Evolutionary conservation across 331 rosid species (phyloP).

Genomic region (Spiraea crenata): DNA sequence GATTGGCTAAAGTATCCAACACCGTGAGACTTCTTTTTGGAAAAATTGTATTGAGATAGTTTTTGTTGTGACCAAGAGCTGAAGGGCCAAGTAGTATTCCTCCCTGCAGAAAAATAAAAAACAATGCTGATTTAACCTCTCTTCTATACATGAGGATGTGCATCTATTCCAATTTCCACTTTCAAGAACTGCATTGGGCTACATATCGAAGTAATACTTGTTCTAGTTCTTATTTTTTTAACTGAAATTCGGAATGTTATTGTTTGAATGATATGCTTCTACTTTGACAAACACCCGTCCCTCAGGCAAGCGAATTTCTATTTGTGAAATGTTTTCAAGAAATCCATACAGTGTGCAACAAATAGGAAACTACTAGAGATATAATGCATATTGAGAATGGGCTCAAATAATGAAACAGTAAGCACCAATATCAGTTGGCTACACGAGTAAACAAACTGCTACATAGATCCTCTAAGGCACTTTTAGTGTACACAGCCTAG

Average conservation of each 20-base stretch:
- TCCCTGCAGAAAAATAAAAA: conserved; percentile 31
- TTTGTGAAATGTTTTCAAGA: background rate
- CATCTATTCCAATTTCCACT: background rate
- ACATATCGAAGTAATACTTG: background rate
- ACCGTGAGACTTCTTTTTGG: conserved; percentile 55
- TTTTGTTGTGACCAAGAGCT: conserved; percentile 44
- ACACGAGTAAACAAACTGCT: background rate
- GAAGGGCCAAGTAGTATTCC: conserved; percentile 77
- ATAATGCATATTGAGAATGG: background rate
- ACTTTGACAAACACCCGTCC: background rate
- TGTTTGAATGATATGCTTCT: conserved; percentile 10
- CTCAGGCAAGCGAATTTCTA: background rate
- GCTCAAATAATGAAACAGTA: background rate
- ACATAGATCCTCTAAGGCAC: background rate
- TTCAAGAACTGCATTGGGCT: background rate
- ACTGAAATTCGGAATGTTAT: background rate
- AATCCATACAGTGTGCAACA: background rate
- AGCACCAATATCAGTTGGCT: background rate
- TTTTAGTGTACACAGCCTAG: background rate
- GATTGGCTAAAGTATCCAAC: conserved; percentile 62
- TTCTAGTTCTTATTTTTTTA: background rate
- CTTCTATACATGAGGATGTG: background rate
- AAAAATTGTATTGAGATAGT: conserved; percentile 37
- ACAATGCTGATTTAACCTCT: background rate
- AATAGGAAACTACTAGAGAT: background rate